These are phyloP conservation scores for Stachybotrys chlorohalonatus DNA, from an alignment of 2,329 filamentous ascomycete genomes.

Conservation along the genomic window DNA sequence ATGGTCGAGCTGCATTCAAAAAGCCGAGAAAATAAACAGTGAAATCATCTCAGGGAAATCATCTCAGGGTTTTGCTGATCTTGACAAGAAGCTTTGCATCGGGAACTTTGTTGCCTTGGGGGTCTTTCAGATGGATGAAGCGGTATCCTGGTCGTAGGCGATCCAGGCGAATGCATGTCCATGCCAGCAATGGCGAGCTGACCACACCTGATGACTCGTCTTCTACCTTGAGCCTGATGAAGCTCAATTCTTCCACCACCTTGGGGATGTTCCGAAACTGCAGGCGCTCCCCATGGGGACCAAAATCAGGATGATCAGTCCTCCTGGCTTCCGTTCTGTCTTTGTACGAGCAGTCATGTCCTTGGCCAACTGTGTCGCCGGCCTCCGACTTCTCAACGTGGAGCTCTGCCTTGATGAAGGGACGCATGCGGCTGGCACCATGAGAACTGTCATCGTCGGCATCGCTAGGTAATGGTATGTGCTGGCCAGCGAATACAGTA, in stretches of 20 bases:
- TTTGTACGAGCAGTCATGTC: constrained; percentile 48
- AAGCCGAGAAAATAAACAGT: too few relatives aligned
- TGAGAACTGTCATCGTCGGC: constrained; percentile 20
- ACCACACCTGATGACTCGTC: constrained; percentile 32
- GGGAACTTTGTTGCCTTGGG: constrained; percentile 31
- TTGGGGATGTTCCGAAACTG: constrained; percentile 48
- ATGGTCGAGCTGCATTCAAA: too few relatives aligned
- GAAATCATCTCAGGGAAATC: constrained; percentile 15
- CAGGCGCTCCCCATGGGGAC: constrained; percentile 38
- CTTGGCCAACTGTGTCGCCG: constrained; percentile 15
- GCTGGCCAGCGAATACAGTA: constrained; percentile 67
- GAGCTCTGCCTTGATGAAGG: constrained; percentile 70
- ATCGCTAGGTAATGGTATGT: constrained; percentile 36
- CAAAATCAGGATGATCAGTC: constrained; percentile 58
- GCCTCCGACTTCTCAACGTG: constrained; percentile 59
- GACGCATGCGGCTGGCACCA: constrained; percentile 40
- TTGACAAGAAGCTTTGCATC: constrained; percentile 43
- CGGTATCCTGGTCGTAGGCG: constrained; percentile 46
- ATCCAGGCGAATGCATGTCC: constrained; percentile 52
- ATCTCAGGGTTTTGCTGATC: constrained; percentile 37
- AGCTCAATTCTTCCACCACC: constrained; percentile 61
- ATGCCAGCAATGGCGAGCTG: constrained; percentile 33
- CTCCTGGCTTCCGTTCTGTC: constrained; percentile 44
- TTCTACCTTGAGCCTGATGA: constrained; percentile 56
- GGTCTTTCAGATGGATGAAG: constrained; percentile 40